phyloP scores from a whole-genome alignment of 768 basidiomycete genomes.

The Mycena crocata region DNA sequence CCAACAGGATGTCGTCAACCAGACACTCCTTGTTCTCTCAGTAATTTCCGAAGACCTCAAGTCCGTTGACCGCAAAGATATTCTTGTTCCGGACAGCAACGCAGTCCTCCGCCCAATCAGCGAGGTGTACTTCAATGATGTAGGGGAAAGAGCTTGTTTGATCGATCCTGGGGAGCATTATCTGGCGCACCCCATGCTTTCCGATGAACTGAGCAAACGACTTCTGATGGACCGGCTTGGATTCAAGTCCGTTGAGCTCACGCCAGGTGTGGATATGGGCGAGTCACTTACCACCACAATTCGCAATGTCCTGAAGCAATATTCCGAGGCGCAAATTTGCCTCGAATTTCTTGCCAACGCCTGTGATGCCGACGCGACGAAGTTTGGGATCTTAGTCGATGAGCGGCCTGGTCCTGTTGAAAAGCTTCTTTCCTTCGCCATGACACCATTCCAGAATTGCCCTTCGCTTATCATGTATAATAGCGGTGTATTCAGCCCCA shows the following conservation, averaged over 20 bases:
- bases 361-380: constrained; percentile 58
- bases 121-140: constrained; percentile 54
- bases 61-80: constrained; percentile 35
- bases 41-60: constrained; percentile 40
- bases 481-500: constrained; percentile 39
- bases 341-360: constrained; percentile 68
- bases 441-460: constrained; percentile 48
- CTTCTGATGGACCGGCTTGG: constrained; percentile 50
- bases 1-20: constrained; percentile 31
- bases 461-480: constrained; percentile 61
- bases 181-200: constrained; percentile 48
- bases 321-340: constrained; percentile 55
- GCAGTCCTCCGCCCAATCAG: constrained; percentile 41
- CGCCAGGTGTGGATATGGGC: constrained; percentile 53
- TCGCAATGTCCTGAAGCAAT: constrained; percentile 53
- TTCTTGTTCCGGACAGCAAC: constrained; percentile 51
- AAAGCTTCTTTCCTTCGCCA: constrained; percentile 45
- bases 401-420: constrained; percentile 27
- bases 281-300: constrained; percentile 58
- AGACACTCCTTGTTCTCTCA: constrained; percentile 45
- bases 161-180: constrained; percentile 32
- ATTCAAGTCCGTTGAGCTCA: constrained; percentile 44
- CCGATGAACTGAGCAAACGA: constrained; percentile 43
- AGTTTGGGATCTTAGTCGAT: constrained; percentile 56
- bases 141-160: constrained; percentile 46